These are phyloP conservation scores for Phycomyces nitens DNA, from an alignment of 192 early-diverging fungal species.

Conservation along the genomic window DNA sequence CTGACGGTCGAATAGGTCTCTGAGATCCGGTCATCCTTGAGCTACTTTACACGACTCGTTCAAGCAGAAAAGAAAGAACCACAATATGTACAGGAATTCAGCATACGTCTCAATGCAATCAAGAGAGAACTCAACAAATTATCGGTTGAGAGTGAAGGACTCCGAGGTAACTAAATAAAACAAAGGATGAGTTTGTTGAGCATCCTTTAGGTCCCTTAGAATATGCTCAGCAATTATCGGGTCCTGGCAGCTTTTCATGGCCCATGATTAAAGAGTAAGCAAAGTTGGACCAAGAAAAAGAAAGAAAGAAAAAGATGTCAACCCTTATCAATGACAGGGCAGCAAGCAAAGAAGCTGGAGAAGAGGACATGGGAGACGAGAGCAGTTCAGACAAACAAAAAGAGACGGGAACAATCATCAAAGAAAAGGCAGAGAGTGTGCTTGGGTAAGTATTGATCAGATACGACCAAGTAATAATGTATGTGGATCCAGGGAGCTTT, in stretches of 20 bases:
- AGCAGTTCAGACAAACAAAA: constrained; percentile 6
- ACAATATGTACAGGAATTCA: constrained; percentile 17
- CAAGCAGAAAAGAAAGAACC: constrained; percentile 16
- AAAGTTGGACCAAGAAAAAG: too few relatives aligned
- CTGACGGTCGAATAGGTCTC: constrained; percentile 3
- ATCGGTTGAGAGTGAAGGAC: constrained; percentile 6
- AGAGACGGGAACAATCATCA: constrained; percentile 11
- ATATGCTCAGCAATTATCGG: constrained; percentile 9
- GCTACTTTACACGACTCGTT: constrained; percentile 14
- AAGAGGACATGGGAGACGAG: constrained; percentile 5
- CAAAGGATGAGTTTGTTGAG: not conserved
- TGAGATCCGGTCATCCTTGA: constrained; percentile 21
- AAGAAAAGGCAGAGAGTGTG: constrained; percentile 13
- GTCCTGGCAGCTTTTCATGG: constrained; percentile 6
- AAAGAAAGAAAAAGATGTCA: not conserved
- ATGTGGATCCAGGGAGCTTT: constrained; percentile 9
- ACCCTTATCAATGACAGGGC: not conserved
- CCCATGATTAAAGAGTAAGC: constrained; percentile 17
- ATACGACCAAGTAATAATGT: not conserved
- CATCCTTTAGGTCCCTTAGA: constrained; percentile 16
- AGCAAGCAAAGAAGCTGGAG: constrained; percentile 10
- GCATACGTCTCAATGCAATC: constrained; percentile 11
- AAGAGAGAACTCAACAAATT: constrained; percentile 17
- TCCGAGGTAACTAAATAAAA: constrained; percentile 11
- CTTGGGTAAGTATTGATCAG: constrained; percentile 12